A percentile compares a stretch with the other conserved stretches of the same genome.
Conservation (phyloP, 768 basidiomycete genomes). For the Termitomyces sp. region DNA sequence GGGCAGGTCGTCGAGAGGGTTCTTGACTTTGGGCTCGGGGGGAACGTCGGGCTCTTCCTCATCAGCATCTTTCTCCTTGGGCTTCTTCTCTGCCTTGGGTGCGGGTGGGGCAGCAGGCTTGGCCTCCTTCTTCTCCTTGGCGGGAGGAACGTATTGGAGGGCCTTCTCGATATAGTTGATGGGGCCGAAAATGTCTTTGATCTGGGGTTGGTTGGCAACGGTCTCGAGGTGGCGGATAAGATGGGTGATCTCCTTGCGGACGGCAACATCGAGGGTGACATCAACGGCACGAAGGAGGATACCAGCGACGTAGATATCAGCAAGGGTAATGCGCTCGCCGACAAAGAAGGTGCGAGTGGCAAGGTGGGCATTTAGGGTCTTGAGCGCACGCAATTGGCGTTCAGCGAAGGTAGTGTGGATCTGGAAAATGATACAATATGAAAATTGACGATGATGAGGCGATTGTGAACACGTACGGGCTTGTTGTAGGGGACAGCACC, state of each 20-base stretch:
- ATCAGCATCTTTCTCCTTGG: conserved; percentile 55
- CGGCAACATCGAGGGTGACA: conserved; percentile 58
- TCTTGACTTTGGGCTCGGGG: conserved; percentile 86
- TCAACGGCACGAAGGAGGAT: conserved; percentile 47
- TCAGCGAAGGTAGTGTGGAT: conserved; percentile 51
- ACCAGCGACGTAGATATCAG: conserved; percentile 71
- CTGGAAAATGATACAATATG: conserved; percentile 25
- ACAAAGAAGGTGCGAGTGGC: conserved; percentile 82
- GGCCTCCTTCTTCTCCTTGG: conserved; percentile 72
- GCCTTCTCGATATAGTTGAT: conserved; percentile 63
- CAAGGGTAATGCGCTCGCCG: conserved; percentile 90
- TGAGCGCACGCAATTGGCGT: conserved; percentile 50
- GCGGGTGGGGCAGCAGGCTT: conserved; percentile 45
- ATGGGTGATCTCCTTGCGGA: conserved; percentile 67
- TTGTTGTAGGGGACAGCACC: conserved; percentile 71
- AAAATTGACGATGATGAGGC: neutral
- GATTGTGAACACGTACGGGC: conserved; percentile 43
- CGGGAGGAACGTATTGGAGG: conserved; percentile 62
- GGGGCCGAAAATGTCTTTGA: conserved; percentile 63
- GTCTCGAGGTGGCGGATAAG: conserved; percentile 84
- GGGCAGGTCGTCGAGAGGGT: conserved; percentile 89
- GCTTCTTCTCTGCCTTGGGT: conserved; percentile 60
- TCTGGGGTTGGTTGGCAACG: conserved; percentile 73
- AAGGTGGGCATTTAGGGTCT: conserved; percentile 71
- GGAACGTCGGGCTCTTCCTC: conserved; percentile 75